Evolutionary conservation across 169 alveolate species (phyloP).

Genomic region (Eimeria tenella): DNA sequence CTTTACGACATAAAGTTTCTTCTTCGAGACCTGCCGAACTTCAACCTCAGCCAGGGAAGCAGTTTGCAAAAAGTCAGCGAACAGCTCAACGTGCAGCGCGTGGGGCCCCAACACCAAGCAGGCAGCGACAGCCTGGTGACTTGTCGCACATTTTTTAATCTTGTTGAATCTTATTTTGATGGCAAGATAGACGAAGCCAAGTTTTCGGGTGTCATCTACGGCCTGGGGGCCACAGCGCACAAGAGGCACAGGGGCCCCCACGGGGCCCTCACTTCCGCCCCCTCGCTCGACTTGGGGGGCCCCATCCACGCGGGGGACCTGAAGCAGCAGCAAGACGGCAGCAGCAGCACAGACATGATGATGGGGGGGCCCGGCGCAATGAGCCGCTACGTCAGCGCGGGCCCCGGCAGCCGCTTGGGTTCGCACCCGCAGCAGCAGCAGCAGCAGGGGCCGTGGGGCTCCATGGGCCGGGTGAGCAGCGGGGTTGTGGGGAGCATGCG

Average conservation of each 20-base stretch:
- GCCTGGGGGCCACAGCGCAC: conserved; percentile 87
- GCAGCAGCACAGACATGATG: not conserved
- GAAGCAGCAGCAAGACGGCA: conserved; percentile 23
- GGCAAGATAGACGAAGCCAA: conserved; percentile 90
- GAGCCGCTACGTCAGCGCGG: conserved; percentile 55
- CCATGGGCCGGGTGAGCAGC: conserved; percentile 23
- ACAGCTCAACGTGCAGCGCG: conserved; percentile 90
- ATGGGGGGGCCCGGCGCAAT: conserved; percentile 28
- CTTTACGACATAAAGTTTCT: conserved; percentile 96
- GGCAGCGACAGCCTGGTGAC: conserved; percentile 99
- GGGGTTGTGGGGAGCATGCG: not conserved
- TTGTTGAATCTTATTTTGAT: conserved; percentile 90
- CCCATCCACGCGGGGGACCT: not conserved
- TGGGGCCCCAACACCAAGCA: conserved; percentile 99
- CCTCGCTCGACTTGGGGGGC: not conserved
- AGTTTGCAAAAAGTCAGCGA: conserved; percentile 84
- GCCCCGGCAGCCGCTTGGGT: conserved; percentile 33
- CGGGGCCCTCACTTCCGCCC: conserved; percentile 13
- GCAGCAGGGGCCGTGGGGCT: conserved; percentile 54
- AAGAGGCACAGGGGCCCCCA: conserved; percentile 10
- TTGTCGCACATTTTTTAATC: conserved; percentile 95
- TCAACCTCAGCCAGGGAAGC: conserved; percentile 78
- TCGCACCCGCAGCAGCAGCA: conserved; percentile 38
- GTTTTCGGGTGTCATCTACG: conserved; percentile 90
- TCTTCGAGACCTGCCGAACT: conserved; percentile 88